Base-by-base conservation (phyloP, 495 filamentous ascomycete genomes). In the Diplogelasinospora grovesii region DNA sequence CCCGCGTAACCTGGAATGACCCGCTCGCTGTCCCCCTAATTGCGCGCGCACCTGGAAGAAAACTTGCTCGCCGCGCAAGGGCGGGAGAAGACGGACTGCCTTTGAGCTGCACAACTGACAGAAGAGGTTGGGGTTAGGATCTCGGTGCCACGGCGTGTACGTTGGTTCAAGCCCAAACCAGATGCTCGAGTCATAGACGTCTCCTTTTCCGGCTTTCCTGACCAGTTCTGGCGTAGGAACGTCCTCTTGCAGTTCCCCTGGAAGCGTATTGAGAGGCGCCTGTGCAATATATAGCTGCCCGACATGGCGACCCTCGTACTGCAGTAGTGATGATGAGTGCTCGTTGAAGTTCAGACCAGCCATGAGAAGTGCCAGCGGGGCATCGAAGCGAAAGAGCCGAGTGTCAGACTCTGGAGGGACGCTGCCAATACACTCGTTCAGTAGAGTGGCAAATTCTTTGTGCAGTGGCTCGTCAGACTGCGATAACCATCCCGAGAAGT, bases 91-190 rank as follows among this genome's bases (percentile, higher is more conserved):
- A n/a, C 89, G 66, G 28, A 95, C 72, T 1, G 65, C 56, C 55
- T 98, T 98, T 46, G 51, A 59, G 3, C 88, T 79, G 5, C 77
- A 75, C 13, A 98, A 59, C 60, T 98, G 92, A 25, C 85, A 76
- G 58, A 97, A 95, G 0, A 95, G 53, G 54, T 98, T 98, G 6
- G 86, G 87, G 50, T 98, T 98, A 0, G 92, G 92, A 54, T 98
- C 92, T 15, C 81, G 72, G 63, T 98, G 92, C 8, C 93, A 71
- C 5, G 92, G 87, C 0, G 92, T 97, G 52, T 83, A 84, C 0
- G 89, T 96, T 1, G 86, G 84, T 22, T 86, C 75, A 4, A 82
- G 63, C 8, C 92, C 92, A 4, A 97, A 71, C 92, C 92, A 98
- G 18, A 98, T 61, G 53, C 82, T 90, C 9, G 81, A 78, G 49